phyloP scores from a whole-genome alignment of 1,139 yeast species.

The Pichia sp. region DNA sequence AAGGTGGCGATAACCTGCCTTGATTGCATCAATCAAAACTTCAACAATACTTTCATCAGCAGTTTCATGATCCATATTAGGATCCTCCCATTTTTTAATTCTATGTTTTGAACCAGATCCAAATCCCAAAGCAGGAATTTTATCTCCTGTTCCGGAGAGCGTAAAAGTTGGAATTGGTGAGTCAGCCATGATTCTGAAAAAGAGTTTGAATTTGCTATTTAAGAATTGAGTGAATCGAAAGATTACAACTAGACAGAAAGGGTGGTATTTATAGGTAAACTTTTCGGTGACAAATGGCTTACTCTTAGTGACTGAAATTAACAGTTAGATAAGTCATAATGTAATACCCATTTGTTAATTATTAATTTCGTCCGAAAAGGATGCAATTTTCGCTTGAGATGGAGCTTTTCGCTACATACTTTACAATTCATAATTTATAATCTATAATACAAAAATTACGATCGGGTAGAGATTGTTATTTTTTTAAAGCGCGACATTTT shows the following conservation, averaged over 20 bases:
- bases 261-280: neutral
- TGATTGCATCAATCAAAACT: constrained; percentile 36
- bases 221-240: no score
- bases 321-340: no score
- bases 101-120: constrained; percentile 66
- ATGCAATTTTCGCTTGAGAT: no score
- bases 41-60: constrained; percentile 36
- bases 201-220: neutral
- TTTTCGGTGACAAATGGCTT: no score
- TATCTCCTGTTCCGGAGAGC: constrained; percentile 29
- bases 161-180: constrained; percentile 30
- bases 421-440: no score
- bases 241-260: no score
- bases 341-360: no score
- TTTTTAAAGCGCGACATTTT: neutral
- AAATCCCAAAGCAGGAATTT: constrained; percentile 33
- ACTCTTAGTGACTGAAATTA: no score
- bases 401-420: no score
- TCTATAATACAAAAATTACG: no score
- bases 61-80: constrained; percentile 23
- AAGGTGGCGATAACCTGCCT: constrained; percentile 41
- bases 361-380: no score
- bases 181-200: neutral
- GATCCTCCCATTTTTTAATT: constrained; percentile 34
- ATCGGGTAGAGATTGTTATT: no score